Conservation (phyloP, 2,329 filamentous ascomycete genomes). For the Epichloe baconii region DNA sequence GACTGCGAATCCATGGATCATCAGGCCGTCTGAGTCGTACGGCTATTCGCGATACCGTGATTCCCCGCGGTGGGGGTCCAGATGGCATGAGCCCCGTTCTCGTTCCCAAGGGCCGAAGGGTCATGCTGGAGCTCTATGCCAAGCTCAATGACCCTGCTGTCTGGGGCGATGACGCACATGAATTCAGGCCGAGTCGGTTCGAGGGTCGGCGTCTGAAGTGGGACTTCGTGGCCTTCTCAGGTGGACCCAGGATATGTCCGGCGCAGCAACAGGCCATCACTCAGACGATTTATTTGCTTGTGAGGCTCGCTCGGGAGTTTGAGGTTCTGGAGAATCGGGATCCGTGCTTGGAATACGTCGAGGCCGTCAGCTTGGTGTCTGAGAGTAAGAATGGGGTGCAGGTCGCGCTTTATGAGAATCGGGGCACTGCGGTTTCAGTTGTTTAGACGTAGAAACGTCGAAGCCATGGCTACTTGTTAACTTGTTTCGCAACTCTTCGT, state of each 20-base stretch:
- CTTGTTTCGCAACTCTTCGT: too few species aligned
- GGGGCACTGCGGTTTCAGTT: too few species aligned
- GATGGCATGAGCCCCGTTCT: not conserved
- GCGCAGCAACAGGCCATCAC: constrained; percentile 2
- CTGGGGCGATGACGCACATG: constrained; percentile 1
- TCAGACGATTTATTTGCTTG: constrained; percentile 1
- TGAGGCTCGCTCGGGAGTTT: not conserved
- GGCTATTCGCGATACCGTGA: constrained; percentile 3
- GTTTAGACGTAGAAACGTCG: too few species aligned
- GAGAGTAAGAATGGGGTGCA: constrained; percentile 1
- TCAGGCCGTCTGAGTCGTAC: constrained; percentile 2
- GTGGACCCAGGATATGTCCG: constrained; percentile 2
- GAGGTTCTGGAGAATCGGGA: not conserved
- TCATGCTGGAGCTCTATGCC: constrained; percentile 1
- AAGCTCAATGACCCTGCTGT: not conserved
- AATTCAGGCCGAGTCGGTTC: constrained; percentile 2
- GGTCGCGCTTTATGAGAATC: not conserved
- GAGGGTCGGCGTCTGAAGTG: not conserved
- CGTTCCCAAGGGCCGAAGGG: not conserved
- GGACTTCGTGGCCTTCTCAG: constrained; percentile 4
- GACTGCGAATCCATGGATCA: constrained; percentile 1
- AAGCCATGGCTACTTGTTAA: too few species aligned
- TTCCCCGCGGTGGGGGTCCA: constrained; percentile 3
- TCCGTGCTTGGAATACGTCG: constrained; percentile 2
- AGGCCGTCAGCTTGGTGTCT: constrained; percentile 1